Base-by-base conservation (phyloP, 2,329 filamentous ascomycete species). In the Trichoderma semiorbis region DNA sequence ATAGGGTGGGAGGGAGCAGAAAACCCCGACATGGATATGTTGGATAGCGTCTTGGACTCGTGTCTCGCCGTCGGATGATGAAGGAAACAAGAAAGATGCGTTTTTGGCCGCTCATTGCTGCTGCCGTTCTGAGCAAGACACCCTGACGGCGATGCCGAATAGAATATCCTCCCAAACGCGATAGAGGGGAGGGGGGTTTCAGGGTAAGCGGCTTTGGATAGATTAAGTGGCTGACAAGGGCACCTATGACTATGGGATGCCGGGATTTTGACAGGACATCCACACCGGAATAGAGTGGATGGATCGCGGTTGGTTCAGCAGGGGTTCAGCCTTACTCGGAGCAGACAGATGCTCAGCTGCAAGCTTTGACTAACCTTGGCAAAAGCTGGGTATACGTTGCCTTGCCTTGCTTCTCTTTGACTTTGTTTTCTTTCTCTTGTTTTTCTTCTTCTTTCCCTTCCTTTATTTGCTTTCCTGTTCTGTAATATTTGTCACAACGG, bases 1-100 rank as follows among this genome's bases (percentile, higher is more conserved):
- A 79, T 83, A n/a, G 84, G 84, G 74, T 92, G 90, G 90, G 89
- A 91, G 62, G 90, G 90, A 3, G 86, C 86, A 50, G 86, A 87
- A 62, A 74, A 75, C 3, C 79, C 83, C 34, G 89, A 91, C 74
- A 83, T 84, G 75, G 81, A 84, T 62, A 80, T 84, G 69, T 82
- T 92, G 30, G 86, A 91, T 75, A 81, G 79, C 53, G 83, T 91
- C 18, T 81, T 91, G 65, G 88, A 90, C 72, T 87, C 86, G 3
- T 86, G 86, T 72, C 80, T 89, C 39, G 83, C 85, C 8, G 86
- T 85, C 71, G 83, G 81, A 55, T 84, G 79, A 58, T 82, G 75
- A 72, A 50, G 11, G 58, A 24, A 30, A 12, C n/a, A 10, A 32
- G 3, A n/a, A 14, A 26, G 8, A 10, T 5, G 36, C 53, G 8